Base-by-base conservation (phyloP, 108 stramenopile genomes). In the Cyclotella atomus region DNA sequence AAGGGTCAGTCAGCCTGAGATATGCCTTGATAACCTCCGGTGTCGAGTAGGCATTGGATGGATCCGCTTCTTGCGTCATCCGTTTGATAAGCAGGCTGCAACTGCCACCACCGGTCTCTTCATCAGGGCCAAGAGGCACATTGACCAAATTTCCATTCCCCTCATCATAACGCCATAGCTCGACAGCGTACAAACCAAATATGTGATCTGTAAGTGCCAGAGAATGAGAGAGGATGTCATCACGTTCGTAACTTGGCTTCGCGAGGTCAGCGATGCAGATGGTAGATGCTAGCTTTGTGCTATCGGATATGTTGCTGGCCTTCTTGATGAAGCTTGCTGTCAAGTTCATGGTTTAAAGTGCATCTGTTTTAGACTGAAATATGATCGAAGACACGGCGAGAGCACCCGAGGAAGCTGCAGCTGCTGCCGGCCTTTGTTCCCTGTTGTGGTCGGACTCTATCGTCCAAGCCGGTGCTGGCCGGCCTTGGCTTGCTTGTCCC, bases 141-240 rank as follows among this genome's bases (percentile, higher is more conserved):
- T 71, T 59, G 14, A 59, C 45, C 0, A 71, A 29, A 27, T 47
- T 71, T 1, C 70, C 70, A 8, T 57, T 50, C 10, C 2, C 30
- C 20, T 71, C 70, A 57, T 60, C 25, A 25, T 59, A 71, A 23
- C 33, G 19, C 70, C 70, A 71, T 10, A 71, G 29, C 34, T 71
- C 70, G 0, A 71, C n/a, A 45, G 44, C 70, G 25, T 71, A 71
- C 25, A 71, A 38, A 0, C 69, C 69, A 45, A 44, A 59, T 14
- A 70, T 56, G 14, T 24, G 55, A 29, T 70, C 56, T 23, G 69
- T 59, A 2, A 70, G 41, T 7, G 56, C 43, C 14, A 70, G 41
- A 19, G 69, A 59, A 43, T 70, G 69, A 45, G 38, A 49, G 41
- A 70, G 56, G 23, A 70, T 46, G 1, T 44, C 41, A 46, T 28